These are phyloP conservation scores for Vitis amurensis DNA, from an alignment of 164 flowering plant species.

Conservation along the genomic window DNA sequence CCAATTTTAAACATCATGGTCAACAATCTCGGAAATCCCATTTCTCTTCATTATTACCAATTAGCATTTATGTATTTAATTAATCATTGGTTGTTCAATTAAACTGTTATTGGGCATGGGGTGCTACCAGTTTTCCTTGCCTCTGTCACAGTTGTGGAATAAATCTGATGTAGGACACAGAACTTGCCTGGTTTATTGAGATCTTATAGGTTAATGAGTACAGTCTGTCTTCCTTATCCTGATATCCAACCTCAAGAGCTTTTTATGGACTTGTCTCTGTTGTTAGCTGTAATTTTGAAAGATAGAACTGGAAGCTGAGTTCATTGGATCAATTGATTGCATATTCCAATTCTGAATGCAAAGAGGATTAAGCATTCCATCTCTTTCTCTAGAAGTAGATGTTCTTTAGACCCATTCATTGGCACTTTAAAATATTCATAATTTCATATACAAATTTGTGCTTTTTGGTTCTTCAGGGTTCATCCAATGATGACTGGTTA, in stretches of 20 bases:
- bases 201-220: background rate
- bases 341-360: background rate
- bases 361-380: background rate
- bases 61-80: no score
- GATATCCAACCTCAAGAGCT: background rate
- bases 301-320: no score
- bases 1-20: no score
- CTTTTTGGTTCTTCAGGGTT: slow-evolving; percentile 21
- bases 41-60: no score
- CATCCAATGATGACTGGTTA: slow-evolving; percentile 21
- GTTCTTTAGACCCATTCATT: background rate
- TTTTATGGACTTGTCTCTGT: background rate
- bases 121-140: background rate
- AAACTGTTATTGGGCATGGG: background rate
- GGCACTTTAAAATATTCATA: background rate
- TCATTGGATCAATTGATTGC: no score
- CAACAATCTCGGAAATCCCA: no score
- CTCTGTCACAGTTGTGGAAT: background rate
- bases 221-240: background rate
- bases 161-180: background rate
- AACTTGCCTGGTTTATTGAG: background rate
- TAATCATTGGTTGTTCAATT: background rate
- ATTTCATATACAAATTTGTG: background rate
- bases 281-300: background rate
- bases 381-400: background rate